phyloP scores from a whole-genome alignment of 805 yeast species.

The Candida qinlingensis region DNA sequence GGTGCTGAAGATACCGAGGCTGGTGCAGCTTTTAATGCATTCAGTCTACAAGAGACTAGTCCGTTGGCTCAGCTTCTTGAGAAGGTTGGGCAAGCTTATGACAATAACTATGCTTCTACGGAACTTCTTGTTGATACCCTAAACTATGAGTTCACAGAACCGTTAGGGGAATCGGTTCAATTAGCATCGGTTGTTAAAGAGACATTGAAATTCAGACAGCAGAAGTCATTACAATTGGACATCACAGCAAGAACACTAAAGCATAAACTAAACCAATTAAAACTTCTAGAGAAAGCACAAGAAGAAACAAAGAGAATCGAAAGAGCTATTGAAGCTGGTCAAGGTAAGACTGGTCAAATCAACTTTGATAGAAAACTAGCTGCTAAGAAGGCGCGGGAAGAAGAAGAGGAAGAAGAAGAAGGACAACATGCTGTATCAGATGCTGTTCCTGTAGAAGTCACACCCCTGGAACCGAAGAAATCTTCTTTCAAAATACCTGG shows the following conservation, averaged over 20 bases:
- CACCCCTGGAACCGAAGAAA: conserved; percentile 23
- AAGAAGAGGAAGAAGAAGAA: not conserved
- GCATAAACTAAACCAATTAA: conserved; percentile 29
- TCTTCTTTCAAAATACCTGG: conserved; percentile 50
- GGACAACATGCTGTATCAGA: not conserved
- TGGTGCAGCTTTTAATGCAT: conserved; percentile 61
- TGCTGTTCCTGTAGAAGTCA: not conserved
- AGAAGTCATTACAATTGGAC: conserved; percentile 42
- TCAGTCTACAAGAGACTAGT: conserved; percentile 41
- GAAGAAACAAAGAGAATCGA: conserved; percentile 39
- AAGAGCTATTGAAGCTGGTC: conserved; percentile 21
- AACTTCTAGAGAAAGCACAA: conserved; percentile 36
- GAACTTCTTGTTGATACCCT: conserved; percentile 45
- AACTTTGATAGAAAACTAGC: conserved; percentile 23
- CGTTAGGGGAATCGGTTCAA: conserved; percentile 67
- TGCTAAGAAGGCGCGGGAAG: conserved; percentile 16
- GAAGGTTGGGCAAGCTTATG: conserved; percentile 80
- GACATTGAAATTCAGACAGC: conserved; percentile 49
- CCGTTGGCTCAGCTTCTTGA: conserved; percentile 55
- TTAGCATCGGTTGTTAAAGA: conserved; percentile 51
- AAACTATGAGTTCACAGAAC: conserved; percentile 59
- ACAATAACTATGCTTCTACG: conserved; percentile 54
- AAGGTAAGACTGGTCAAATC: conserved; percentile 24
- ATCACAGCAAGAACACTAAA: conserved; percentile 35
- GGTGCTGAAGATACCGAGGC: conserved; percentile 64